Percentiles rank a stretch among this genome's conserved stretches.
Conservation (phyloP, 768 basidiomycete species). For the Auricularia heimuer region DNA sequence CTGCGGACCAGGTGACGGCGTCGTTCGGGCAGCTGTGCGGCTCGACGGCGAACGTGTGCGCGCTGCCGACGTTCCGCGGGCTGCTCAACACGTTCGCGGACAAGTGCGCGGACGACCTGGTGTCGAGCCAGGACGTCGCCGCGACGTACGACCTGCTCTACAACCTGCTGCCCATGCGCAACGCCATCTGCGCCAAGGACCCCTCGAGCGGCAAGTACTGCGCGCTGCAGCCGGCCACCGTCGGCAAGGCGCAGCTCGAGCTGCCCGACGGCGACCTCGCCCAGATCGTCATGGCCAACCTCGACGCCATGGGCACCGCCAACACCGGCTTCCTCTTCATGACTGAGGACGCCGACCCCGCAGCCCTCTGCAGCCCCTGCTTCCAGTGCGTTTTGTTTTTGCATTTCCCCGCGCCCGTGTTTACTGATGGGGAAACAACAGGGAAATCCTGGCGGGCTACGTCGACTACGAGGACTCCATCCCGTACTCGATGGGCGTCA, state of each 20-base stretch:
- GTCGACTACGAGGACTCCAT: constrained; percentile 59
- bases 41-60: constrained; percentile 48
- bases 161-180: constrained; percentile 49
- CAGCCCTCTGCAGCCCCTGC: constrained; percentile 70
- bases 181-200: constrained; percentile 69
- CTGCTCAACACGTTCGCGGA: constrained; percentile 61
- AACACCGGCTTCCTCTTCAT: constrained; percentile 81
- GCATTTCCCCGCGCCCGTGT: too few relatives aligned
- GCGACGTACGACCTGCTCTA: constrained; percentile 75
- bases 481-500: constrained; percentile 70
- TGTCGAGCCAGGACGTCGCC: constrained; percentile 39
- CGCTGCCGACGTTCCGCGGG: constrained; percentile 42
- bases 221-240: constrained; percentile 35
- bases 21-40: constrained; percentile 30
- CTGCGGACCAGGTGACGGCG: constrained; percentile 7
- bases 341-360: constrained; percentile 35
- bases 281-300: constrained; percentile 14
- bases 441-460: constrained; percentile 65
- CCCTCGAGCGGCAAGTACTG: constrained; percentile 57
- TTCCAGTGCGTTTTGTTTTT: constrained; percentile 13
- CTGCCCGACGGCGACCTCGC: constrained; percentile 11
- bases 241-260: constrained; percentile 1
- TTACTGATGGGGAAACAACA: constrained; percentile 20
- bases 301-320: constrained; percentile 31
- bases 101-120: constrained; percentile 65